Evolutionary conservation across 2,329 filamentous ascomycete species (phyloP).

Genomic region (Ilyonectria sp.): DNA sequence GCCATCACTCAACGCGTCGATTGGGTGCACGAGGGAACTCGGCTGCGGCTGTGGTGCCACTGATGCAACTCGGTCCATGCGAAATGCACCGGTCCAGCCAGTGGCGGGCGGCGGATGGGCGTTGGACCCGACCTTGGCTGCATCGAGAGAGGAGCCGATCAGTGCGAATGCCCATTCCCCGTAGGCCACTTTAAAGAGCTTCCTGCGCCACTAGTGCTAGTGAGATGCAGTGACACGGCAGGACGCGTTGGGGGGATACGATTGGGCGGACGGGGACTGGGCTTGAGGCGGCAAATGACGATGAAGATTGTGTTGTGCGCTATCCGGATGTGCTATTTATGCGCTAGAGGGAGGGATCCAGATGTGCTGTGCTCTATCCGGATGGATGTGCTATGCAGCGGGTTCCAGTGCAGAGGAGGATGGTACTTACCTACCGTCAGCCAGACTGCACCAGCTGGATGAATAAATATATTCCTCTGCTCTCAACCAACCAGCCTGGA

Average conservation of each 20-base stretch:
- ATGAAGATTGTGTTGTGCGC: background rate
- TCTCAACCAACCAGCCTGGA: background rate
- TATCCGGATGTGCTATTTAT: too few relatives aligned
- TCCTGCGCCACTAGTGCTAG: constrained; percentile 11
- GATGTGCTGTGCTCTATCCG: too few relatives aligned
- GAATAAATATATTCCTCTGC: background rate
- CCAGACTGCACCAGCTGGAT: background rate
- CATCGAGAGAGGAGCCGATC: constrained; percentile 2
- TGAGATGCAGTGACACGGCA: constrained; percentile 28
- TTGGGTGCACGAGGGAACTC: constrained; percentile 32
- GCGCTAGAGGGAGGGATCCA: too few relatives aligned
- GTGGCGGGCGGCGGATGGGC: background rate
- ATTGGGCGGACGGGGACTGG: constrained; percentile 21
- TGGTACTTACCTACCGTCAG: too few relatives aligned
- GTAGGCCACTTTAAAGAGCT: constrained; percentile 1
- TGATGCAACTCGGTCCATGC: constrained; percentile 5
- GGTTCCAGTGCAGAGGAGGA: too few relatives aligned
- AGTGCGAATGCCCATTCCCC: background rate
- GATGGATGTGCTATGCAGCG: too few relatives aligned
- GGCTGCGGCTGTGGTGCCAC: constrained; percentile 22
- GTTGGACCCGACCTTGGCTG: background rate
- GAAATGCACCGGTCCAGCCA: background rate
- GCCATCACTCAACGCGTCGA: constrained; percentile 36
- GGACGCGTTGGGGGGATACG: constrained; percentile 31
- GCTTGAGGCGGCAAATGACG: background rate